These are phyloP conservation scores for Tulasnella sp. DNA, from an alignment of 768 basidiomycete genomes.

Conservation along the genomic window DNA sequence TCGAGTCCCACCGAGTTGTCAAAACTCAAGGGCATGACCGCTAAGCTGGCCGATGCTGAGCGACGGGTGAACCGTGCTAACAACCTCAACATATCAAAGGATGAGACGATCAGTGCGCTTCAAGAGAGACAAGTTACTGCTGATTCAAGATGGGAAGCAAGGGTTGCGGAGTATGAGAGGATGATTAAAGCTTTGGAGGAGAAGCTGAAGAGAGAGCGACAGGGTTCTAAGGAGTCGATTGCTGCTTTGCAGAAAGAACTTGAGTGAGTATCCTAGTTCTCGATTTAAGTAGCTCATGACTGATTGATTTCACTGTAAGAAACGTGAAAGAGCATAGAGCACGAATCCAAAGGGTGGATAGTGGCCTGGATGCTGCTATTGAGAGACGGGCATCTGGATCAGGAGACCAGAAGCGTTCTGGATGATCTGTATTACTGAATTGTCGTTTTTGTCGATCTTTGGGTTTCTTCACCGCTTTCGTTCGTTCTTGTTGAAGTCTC, in stretches of 20 bases:
- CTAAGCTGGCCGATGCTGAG: constrained; percentile 74
- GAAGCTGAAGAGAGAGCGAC: constrained; percentile 82
- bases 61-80: constrained; percentile 72
- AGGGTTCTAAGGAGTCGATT: constrained; percentile 82
- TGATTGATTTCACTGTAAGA: too few species aligned
- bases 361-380: too few species aligned
- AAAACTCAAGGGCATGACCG: constrained; percentile 49
- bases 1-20: constrained; percentile 34
- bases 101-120: constrained; percentile 67
- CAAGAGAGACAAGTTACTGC: constrained; percentile 58
- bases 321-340: too few species aligned
- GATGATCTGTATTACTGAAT: too few species aligned
- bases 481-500: too few species aligned
- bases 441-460: too few species aligned
- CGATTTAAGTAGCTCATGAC: too few species aligned
- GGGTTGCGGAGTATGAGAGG: constrained; percentile 86
- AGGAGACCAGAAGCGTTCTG: too few species aligned
- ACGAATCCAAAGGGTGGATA: too few species aligned
- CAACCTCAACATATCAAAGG: constrained; percentile 70
- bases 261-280: too few species aligned
- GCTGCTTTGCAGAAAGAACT: constrained; percentile 56
- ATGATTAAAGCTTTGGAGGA: constrained; percentile 75
- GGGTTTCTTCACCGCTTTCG: too few species aligned
- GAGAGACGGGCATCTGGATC: too few species aligned
- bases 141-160: constrained; percentile 84